Evolutionary conservation across 495 filamentous ascomycete species (phyloP).

Genomic region (Hapsidospora chrysogenum): DNA sequence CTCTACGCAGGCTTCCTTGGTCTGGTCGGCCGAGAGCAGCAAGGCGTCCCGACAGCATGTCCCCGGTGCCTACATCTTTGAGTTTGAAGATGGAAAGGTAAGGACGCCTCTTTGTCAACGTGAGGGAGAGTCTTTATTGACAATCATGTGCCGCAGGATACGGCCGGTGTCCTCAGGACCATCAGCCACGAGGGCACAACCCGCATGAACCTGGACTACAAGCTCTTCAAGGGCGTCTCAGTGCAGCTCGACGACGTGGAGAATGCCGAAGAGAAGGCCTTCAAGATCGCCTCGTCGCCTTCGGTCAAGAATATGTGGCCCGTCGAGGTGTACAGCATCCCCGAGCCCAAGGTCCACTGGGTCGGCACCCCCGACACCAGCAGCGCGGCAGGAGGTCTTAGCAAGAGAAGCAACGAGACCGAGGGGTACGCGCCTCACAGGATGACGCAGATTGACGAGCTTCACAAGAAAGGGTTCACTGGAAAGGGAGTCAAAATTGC

Average conservation of each 20-base stretch:
- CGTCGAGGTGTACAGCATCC: slow-evolving; percentile 22
- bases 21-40: too few species aligned
- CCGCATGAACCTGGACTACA: slow-evolving; percentile 25
- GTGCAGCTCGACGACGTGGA: slow-evolving; percentile 26
- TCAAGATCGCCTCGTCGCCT: slow-evolving; percentile 19
- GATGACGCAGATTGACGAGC: slow-evolving; percentile 33
- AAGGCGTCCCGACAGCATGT: too few species aligned
- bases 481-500: slow-evolving; percentile 31
- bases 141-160: slow-evolving; percentile 19
- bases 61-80: slow-evolving; percentile 4
- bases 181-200: slow-evolving; percentile 21
- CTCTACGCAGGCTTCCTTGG: too few species aligned
- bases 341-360: slow-evolving; percentile 26
- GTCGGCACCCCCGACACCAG: slow-evolving; percentile 14
- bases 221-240: slow-evolving; percentile 30
- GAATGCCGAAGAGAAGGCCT: slow-evolving; percentile 21
- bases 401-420: too few species aligned
- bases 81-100: slow-evolving; percentile 5
- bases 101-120: neutral
- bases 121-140: too few species aligned
- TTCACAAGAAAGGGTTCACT: slow-evolving; percentile 22
- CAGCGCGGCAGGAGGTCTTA: slow-evolving; percentile 14
- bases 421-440: slow-evolving; percentile 26
- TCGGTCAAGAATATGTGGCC: slow-evolving; percentile 30
- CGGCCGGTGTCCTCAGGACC: slow-evolving; percentile 17